Conservation (phyloP, 177 flowering plant genomes). For the Tripterygium wilfordii region DNA sequence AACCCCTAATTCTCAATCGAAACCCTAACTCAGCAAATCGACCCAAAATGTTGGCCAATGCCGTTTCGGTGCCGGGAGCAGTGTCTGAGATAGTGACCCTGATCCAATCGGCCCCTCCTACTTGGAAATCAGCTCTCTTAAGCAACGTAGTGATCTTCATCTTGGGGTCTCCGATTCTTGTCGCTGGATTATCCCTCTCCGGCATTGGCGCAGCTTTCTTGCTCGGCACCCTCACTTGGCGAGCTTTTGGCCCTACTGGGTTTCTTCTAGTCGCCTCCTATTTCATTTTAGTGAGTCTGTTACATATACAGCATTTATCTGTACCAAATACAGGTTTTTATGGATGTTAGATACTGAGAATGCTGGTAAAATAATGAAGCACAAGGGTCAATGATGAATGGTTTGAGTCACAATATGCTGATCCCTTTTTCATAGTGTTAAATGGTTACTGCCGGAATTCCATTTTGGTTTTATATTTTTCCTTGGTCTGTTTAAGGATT, state of each 20-base stretch:
- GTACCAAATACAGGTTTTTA: too few species aligned
- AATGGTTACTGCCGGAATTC: too few species aligned
- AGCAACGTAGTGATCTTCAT: conserved; percentile 64
- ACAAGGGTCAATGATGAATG: too few species aligned
- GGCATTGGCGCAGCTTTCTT: conserved; percentile 86
- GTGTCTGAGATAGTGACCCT: conserved; percentile 29
- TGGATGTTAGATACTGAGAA: too few species aligned
- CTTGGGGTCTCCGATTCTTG: conserved; percentile 70
- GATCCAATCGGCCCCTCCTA: conserved; percentile 57
- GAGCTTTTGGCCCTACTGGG: conserved; percentile 76
- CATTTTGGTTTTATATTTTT: too few species aligned
- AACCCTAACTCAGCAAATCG: background rate
- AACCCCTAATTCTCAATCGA: background rate
- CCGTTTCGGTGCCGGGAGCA: conserved; percentile 15
- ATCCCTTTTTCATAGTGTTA: too few species aligned
- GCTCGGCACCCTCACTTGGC: conserved; percentile 90
- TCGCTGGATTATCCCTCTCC: conserved; percentile 65
- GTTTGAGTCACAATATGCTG: too few species aligned
- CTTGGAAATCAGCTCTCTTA: conserved; percentile 74
- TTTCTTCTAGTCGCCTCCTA: conserved; percentile 81
- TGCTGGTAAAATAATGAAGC: too few species aligned
- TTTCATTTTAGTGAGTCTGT: conserved; percentile 64
- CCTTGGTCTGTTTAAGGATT: too few species aligned
- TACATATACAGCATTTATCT: too few species aligned
- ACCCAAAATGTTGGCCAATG: conserved; percentile 4